phyloP scores from a whole-genome alignment of 78 protist species.

The Guillardia theta region DNA sequence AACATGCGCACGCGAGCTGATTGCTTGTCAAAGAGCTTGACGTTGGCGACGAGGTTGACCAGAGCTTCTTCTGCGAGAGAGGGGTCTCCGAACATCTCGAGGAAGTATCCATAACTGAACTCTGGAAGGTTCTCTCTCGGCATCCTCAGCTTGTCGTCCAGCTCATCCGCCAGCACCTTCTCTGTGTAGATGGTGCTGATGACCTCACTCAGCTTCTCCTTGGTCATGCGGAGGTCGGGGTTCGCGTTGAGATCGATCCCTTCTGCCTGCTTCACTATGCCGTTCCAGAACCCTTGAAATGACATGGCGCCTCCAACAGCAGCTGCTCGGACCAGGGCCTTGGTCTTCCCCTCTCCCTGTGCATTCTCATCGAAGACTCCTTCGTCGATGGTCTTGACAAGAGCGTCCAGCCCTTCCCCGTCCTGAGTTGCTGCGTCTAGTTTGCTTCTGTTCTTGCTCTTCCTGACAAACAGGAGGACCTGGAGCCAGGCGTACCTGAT shows the following conservation, averaged over 20 bases:
- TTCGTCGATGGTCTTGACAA: too few relatives aligned
- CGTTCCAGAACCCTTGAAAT: background rate
- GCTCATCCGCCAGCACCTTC: background rate
- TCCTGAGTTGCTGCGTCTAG: background rate
- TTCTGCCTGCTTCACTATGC: background rate
- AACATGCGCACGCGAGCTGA: constrained; percentile 26
- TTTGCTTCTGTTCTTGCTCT: background rate
- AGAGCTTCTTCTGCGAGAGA: background rate
- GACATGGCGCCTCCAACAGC: too few relatives aligned
- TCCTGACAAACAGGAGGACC: background rate
- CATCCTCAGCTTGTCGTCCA: background rate
- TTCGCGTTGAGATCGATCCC: background rate
- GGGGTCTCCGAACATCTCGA: background rate
- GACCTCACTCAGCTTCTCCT: background rate
- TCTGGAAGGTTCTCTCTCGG: background rate
- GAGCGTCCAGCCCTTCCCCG: background rate
- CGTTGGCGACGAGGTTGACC: background rate
- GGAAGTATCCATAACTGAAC: background rate
- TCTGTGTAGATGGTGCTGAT: background rate
- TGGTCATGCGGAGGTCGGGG: background rate
- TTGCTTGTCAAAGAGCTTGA: background rate
- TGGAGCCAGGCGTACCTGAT: background rate
- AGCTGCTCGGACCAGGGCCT: background rate
- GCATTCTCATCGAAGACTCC: too few relatives aligned
- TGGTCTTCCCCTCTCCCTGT: too few relatives aligned